These are phyloP conservation scores for Cytauxzoon felis DNA, from an alignment of 169 alveolate species.

Conservation along the genomic window DNA sequence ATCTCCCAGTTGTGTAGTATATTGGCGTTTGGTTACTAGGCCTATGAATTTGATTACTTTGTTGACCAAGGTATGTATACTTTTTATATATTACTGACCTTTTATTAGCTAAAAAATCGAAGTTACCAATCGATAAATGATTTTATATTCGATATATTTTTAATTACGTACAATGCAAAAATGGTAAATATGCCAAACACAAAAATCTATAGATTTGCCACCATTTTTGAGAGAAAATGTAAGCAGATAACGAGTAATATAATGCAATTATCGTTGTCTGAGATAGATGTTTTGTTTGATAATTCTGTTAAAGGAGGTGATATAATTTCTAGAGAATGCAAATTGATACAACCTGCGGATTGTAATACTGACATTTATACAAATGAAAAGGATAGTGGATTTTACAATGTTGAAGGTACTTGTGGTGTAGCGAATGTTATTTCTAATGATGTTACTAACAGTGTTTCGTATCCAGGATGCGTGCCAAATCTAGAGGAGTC, in stretches of 20 bases:
- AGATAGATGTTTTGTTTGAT: slow-evolving; percentile 1
- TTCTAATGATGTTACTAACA: too few species aligned
- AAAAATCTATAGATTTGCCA: slow-evolving; percentile 61
- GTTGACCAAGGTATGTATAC: slow-evolving; percentile 45
- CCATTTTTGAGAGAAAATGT: slow-evolving; percentile 60
- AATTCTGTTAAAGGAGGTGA: slow-evolving; percentile 8
- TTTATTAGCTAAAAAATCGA: slow-evolving; percentile 47
- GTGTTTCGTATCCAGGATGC: too few species aligned
- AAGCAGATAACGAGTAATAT: slow-evolving; percentile 36
- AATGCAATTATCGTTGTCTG: background rate
- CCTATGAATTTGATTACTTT: slow-evolving; percentile 73
- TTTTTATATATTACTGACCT: background rate
- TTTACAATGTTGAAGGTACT: too few species aligned
- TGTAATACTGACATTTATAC: too few species aligned
- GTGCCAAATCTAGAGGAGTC: too few species aligned
- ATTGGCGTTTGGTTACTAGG: slow-evolving; percentile 72
- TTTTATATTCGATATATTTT: slow-evolving; percentile 59
- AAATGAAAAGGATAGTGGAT: too few species aligned
- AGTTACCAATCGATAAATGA: slow-evolving; percentile 52
- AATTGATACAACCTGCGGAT: too few species aligned
- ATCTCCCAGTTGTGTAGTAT: slow-evolving; percentile 61
- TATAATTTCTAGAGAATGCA: too few species aligned
- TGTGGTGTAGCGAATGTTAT: too few species aligned
- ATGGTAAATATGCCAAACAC: slow-evolving; percentile 74
- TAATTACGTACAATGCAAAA: slow-evolving; percentile 67